Evolutionary conservation across 225 moss, liverwort and hornwort species (phyloP).

Genomic region (Sphagnum tenellum): DNA sequence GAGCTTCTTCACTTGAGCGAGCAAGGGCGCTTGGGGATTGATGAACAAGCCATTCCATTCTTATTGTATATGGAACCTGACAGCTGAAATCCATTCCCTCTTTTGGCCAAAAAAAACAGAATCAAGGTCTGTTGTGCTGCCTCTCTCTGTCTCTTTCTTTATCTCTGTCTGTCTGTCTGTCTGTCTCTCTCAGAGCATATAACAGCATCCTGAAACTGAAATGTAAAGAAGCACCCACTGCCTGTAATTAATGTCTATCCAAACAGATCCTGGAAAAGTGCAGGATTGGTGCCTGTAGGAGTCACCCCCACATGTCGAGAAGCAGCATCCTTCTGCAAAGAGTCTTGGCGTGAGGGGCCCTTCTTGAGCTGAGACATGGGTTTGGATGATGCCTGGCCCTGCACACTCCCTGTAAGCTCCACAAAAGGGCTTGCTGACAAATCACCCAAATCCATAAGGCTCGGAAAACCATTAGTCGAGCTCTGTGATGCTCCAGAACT

Average conservation of each 20-base stretch:
- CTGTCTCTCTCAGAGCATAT: too few relatives aligned
- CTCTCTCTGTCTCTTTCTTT: too few relatives aligned
- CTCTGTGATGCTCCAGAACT: not conserved
- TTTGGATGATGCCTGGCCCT: constrained; percentile 8
- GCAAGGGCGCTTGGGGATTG: too few relatives aligned
- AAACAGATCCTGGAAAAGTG: constrained; percentile 80
- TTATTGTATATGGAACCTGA: too few relatives aligned
- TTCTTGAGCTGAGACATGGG: constrained; percentile 24
- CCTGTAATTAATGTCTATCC: constrained; percentile 16
- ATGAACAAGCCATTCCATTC: too few relatives aligned
- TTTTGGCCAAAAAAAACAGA: too few relatives aligned
- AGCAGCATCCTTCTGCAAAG: constrained; percentile 64
- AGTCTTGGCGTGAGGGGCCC: constrained; percentile 52
- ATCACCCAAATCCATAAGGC: constrained; percentile 29
- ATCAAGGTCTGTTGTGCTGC: too few relatives aligned
- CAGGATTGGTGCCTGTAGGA: constrained; percentile 57
- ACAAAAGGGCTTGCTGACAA: constrained; percentile 27
- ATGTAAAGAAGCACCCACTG: too few relatives aligned
- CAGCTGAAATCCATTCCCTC: too few relatives aligned
- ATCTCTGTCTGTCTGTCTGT: too few relatives aligned
- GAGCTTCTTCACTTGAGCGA: too few relatives aligned
- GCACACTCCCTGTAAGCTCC: constrained; percentile 30
- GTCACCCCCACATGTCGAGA: constrained; percentile 69
- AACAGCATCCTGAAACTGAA: too few relatives aligned
- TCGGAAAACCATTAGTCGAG: constrained; percentile 7